Evolutionary conservation across 768 basidiomycete genomes (phyloP).

Genomic region (Auricularia sp.): DNA sequence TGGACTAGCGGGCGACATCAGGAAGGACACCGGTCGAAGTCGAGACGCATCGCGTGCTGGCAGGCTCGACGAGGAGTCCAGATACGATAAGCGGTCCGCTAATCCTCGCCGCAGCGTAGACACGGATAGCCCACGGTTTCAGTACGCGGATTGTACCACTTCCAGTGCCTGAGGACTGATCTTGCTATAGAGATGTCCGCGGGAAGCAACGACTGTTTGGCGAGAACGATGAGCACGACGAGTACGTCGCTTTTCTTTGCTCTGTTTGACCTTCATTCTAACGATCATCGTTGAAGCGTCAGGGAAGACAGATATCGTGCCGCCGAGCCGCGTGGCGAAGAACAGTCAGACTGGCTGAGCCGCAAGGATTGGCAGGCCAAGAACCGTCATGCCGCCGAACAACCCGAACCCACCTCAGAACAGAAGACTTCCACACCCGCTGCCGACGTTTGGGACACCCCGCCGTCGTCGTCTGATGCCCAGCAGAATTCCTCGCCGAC

Average conservation of each 20-base stretch:
- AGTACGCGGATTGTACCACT: too few species aligned
- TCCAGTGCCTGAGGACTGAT: too few species aligned
- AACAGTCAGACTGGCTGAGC: neutral
- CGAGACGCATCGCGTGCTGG: neutral
- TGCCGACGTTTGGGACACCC: neutral
- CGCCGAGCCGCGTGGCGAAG: too few species aligned
- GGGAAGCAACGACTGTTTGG: too few species aligned
- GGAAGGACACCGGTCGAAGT: neutral
- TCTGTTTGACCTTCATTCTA: too few species aligned
- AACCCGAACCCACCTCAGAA: neutral
- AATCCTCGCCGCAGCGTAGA: too few species aligned
- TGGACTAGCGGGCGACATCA: neutral
- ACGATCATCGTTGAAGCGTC: too few species aligned
- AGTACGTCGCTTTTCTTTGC: too few species aligned
- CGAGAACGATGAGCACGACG: too few species aligned
- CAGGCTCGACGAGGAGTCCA: neutral
- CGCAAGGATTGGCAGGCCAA: neutral
- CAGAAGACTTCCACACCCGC: neutral
- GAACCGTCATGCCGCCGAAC: neutral
- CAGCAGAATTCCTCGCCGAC: neutral
- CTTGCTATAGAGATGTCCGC: too few species aligned
- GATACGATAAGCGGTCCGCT: neutral
- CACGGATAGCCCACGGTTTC: too few species aligned
- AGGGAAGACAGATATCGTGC: too few species aligned
- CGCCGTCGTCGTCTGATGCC: neutral